Base-by-base conservation (phyloP, 1,284 basidiomycete species). In the Cystobasidium sp. region DNA sequence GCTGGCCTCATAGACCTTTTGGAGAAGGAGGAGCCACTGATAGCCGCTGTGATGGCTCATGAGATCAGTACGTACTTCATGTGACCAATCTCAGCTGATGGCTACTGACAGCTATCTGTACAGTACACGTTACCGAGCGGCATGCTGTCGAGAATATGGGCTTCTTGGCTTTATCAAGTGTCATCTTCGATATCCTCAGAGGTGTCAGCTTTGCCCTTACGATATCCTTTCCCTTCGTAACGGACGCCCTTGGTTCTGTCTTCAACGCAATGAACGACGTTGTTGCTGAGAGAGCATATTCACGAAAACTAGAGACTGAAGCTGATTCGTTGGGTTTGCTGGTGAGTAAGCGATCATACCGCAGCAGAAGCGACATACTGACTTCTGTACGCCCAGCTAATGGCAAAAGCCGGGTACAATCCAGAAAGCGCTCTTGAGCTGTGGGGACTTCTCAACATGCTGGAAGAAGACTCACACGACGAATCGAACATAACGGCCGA, bases 81-180 rank as follows among this genome's bases (percentile, higher is more conserved):
- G 51, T 1, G 14, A 41, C n/a, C 10, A 20, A 9, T n/a, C 18
- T 62, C 2, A 51, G 14, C n/a, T 12, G 18, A 4, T 6, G 0
- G 14, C 9, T n/a, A 20, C 63, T 65, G 41, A 53, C 46, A 18
- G 9, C 3, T 44, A 3, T 18, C 4, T 22, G 7, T 56, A n/a
- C 49, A 73, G 83, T 83, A 2, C 85, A 86, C 77, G 84, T 85
- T 0, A 80, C 82, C 0, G 84, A 86, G 75, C 77, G 85, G 22
- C 85, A 86, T 77, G 82, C 84, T 10, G 85, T 86, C 12, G 85
- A 86, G 78, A 85, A 85, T 76, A 79, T 84, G 73, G 79, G 83
- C 74, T 86, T 85, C 80, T 77, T 85, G 53, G 85, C 85, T 58
- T 80, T 86, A 12, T 84, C 84, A 3, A 83, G 85, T 0, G 84